These are phyloP conservation scores for Cladophialophora exuberans DNA, from an alignment of 2,329 filamentous ascomycete species.

Conservation along the genomic window DNA sequence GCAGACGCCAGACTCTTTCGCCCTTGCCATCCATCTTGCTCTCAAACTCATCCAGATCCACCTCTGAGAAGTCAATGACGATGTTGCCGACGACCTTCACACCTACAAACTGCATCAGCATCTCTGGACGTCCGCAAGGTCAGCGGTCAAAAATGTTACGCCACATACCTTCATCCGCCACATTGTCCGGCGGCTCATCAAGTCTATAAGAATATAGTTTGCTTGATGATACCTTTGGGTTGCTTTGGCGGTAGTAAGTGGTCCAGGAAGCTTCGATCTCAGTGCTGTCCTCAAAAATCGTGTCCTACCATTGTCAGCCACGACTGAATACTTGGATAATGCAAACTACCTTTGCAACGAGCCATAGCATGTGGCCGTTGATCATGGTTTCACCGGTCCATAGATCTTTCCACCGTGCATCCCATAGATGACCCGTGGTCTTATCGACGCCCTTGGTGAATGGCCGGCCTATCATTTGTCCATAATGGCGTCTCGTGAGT, in stretches of 20 bases:
- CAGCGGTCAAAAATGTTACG: neutral
- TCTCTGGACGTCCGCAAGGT: neutral
- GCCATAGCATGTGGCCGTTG: constrained; percentile 3
- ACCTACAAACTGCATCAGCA: neutral
- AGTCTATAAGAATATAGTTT: neutral
- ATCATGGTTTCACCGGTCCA: constrained; percentile 1
- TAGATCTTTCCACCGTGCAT: neutral
- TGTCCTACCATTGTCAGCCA: neutral
- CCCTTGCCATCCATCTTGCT: neutral
- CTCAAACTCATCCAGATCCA: neutral
- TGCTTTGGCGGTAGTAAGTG: neutral
- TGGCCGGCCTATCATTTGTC: neutral
- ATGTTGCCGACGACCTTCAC: neutral
- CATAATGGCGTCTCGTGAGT: neutral
- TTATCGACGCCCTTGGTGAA: neutral
- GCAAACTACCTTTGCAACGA: constrained; percentile 6
- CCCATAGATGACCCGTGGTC: neutral
- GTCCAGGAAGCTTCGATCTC: neutral
- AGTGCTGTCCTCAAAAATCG: neutral
- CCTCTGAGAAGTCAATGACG: neutral
- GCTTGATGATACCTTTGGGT: neutral
- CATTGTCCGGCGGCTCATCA: neutral
- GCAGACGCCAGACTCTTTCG: constrained; percentile 1
- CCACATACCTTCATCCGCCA: neutral
- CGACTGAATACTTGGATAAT: too few relatives aligned